Evolutionary conservation across 164 flowering plant species (phyloP).

Genomic region (Chloranthus sessilifolius): DNA sequence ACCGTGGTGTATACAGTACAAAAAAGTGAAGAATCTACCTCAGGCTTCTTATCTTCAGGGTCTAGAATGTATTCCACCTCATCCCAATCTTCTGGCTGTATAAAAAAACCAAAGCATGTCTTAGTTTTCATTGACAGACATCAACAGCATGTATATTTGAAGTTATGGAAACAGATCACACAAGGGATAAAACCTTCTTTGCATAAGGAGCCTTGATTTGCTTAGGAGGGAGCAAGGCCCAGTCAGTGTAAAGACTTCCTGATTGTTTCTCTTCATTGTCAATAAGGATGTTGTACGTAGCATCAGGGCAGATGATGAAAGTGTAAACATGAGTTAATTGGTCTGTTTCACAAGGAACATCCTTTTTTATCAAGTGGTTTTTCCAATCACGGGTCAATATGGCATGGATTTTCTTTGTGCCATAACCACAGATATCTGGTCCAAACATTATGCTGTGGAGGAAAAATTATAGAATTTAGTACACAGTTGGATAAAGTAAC

Average conservation of each 20-base stretch:
- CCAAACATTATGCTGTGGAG: slow-evolving; percentile 45
- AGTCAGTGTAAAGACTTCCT: slow-evolving; percentile 44
- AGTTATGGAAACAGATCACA: neutral
- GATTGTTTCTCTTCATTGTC: slow-evolving; percentile 40
- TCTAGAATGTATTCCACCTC: slow-evolving; percentile 41
- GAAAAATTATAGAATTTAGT: neutral
- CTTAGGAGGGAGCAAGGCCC: slow-evolving; percentile 46
- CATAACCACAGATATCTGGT: slow-evolving; percentile 45
- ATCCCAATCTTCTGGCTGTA: slow-evolving; percentile 53
- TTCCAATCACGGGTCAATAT: slow-evolving; percentile 41
- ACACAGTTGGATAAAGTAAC: too few species aligned
- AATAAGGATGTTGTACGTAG: slow-evolving; percentile 33
- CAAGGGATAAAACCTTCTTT: slow-evolving; percentile 31
- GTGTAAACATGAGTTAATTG: slow-evolving; percentile 48
- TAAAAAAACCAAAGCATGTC: neutral
- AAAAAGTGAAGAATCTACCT: too few species aligned
- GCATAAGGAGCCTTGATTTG: slow-evolving; percentile 40
- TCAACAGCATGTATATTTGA: neutral
- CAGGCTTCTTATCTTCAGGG: slow-evolving; percentile 43
- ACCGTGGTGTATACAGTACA: too few species aligned
- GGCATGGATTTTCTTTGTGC: slow-evolving; percentile 42
- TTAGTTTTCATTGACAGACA: too few species aligned
- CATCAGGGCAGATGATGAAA: slow-evolving; percentile 43
- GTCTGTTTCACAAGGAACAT: slow-evolving; percentile 43
- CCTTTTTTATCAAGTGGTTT: slow-evolving; percentile 40